Percentiles rank a stretch among this genome's conserved stretches.
phyloP scores from a whole-genome alignment of 2,329 filamentous ascomycete genomes.

The Ascochyta fabae region DNA sequence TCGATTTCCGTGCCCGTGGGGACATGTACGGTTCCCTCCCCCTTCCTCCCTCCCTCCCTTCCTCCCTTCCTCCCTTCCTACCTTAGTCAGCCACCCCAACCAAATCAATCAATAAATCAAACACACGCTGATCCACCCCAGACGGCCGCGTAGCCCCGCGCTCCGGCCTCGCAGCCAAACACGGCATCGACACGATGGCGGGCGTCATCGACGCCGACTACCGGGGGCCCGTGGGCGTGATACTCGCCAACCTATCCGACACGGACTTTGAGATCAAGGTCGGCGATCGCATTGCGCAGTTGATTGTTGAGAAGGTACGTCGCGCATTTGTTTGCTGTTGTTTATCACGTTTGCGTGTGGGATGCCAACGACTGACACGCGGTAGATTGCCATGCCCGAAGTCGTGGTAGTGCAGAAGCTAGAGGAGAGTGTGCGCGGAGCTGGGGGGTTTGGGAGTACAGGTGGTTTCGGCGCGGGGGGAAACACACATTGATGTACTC shows the following conservation, averaged over 20 bases:
- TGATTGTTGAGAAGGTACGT: conserved; percentile 80
- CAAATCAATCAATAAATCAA: too few relatives aligned
- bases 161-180: conserved; percentile 88
- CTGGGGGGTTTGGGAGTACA: conserved; percentile 64
- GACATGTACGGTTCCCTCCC: conserved; percentile 70
- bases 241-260: conserved; percentile 92
- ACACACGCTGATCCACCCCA: conserved; percentile 45
- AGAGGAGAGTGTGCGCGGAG: conserved; percentile 88
- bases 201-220: conserved; percentile 99
- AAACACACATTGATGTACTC: too few relatives aligned
- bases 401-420: conserved; percentile 88
- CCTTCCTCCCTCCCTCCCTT: too few relatives aligned
- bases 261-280: conserved; percentile 79
- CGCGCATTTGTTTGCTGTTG: too few relatives aligned
- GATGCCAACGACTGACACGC: background rate
- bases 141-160: conserved; percentile 90
- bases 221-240: conserved; percentile 88
- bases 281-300: conserved; percentile 91
- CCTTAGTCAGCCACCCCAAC: too few relatives aligned
- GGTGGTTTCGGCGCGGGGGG: conserved; percentile 42
- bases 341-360: too few relatives aligned
- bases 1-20: conserved; percentile 88
- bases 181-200: conserved; percentile 95
- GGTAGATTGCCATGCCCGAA: conserved; percentile 84
- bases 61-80: too few relatives aligned